Conservation (phyloP, 495 filamentous ascomycete genomes). For the Aspergillus sparsus region DNA sequence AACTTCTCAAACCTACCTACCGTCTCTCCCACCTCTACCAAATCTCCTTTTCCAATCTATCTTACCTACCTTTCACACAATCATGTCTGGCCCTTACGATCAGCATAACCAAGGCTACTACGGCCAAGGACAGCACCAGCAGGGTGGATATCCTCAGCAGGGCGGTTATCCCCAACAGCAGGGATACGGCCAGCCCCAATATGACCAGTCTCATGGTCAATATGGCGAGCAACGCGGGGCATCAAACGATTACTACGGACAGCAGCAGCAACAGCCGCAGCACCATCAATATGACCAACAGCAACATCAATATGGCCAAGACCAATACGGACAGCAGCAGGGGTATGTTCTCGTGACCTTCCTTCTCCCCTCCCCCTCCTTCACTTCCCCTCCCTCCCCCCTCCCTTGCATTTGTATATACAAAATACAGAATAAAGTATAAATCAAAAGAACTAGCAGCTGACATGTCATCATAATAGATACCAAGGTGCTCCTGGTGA, state of each 20-base stretch:
- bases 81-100: conserved; percentile 47
- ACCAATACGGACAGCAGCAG: conserved; percentile 30
- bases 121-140: conserved; percentile 30
- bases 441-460: conserved; percentile 7
- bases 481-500: conserved; percentile 34
- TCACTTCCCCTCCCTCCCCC: not conserved
- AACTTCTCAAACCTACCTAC: conserved; percentile 4
- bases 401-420: not conserved
- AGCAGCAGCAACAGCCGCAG: conserved; percentile 32
- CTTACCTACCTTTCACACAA: conserved; percentile 10
- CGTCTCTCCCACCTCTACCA: not conserved
- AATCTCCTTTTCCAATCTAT: not conserved
- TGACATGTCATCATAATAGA: conserved; percentile 20
- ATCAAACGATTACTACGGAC: conserved; percentile 37
- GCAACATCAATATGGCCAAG: conserved; percentile 28
- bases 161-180: conserved; percentile 31
- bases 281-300: conserved; percentile 25
- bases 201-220: conserved; percentile 29
- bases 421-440: not conserved
- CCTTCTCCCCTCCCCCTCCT: not conserved
- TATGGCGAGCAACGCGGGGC: conserved; percentile 24
- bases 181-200: conserved; percentile 33
- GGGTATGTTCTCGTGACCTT: conserved; percentile 17
- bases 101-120: conserved; percentile 39
- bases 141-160: conserved; percentile 33